Evolutionary conservation across 2,329 filamentous ascomycete genomes (phyloP), one percentile per base, ranked within the genome.

Genomic region (Phialocephala subalpina): DNA sequence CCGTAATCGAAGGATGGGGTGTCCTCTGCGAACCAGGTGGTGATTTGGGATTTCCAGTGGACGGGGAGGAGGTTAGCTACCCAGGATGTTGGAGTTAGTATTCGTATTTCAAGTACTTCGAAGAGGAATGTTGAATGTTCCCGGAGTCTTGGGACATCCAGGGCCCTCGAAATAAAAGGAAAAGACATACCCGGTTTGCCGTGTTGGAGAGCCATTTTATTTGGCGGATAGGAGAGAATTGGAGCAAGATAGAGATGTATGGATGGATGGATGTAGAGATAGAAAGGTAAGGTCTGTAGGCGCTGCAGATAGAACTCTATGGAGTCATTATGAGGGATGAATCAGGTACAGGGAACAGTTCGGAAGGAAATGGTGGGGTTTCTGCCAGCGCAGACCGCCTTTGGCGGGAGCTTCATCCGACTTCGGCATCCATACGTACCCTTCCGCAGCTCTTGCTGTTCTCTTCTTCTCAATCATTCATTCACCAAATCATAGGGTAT

Each of bases 1-100:
- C 93, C 96, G 78, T 97, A 97, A 84, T 99, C 96, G 80, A 97
- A 95, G 61, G 93, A 96, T 4, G 96, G 96, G 2, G 94, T 97
- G 82, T 99, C 96, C 81, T 99, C 96, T 75, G 94, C 92, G 16
- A 97, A 90, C 96, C 96, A 99, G 74, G 87, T 82, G 27, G 90
- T 87, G 69, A 97, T 88, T 71, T 90, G 87, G 58, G 89, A 86
- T 78, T 95, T 97, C 88, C 93, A 97, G 69, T 90, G 92, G 25
- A 90, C 87, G 0, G 95, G 94, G 52, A 98, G 89, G 70, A 98
- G 87, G 78, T 97, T 88, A 20, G 86, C 83, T 38, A n/a, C n/a
- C n/a, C n/a, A n/a, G n/a, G n/a, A n/a, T n/a, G n/a, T n/a, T n/a
- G n/a, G n/a, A n/a, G n/a, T n/a, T n/a, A n/a, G n/a, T n/a, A n/a